phyloP scores from a whole-genome alignment of 345 rosid genomes.

The Citrus sinensis region DVS_A1.0 CM039164.1:28166501-28167000 shows the following conservation, averaged over 20 bases:
- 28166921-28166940: neutral
- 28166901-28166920: neutral
- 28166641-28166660: neutral
- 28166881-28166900: too few species aligned
- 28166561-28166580: neutral
- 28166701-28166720: neutral
- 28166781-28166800: too few species aligned
- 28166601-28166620: constrained; percentile 1
- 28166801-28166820: too few species aligned
- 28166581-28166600: neutral
- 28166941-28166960: constrained; percentile 72
- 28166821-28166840: neutral
- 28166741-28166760: neutral
- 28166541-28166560: neutral
- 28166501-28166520: neutral
- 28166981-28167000: constrained; percentile 61
- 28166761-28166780: neutral
- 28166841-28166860: neutral
- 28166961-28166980: constrained; percentile 53
- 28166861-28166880: neutral
- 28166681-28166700: neutral
- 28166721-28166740: neutral
- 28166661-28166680: neutral
- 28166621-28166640: constrained; percentile 5
- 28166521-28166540: neutral